These are phyloP conservation scores for Pseudozyma thailandica DNA, from an alignment of 1,284 basidiomycete species.

Conservation along the genomic window DNA sequence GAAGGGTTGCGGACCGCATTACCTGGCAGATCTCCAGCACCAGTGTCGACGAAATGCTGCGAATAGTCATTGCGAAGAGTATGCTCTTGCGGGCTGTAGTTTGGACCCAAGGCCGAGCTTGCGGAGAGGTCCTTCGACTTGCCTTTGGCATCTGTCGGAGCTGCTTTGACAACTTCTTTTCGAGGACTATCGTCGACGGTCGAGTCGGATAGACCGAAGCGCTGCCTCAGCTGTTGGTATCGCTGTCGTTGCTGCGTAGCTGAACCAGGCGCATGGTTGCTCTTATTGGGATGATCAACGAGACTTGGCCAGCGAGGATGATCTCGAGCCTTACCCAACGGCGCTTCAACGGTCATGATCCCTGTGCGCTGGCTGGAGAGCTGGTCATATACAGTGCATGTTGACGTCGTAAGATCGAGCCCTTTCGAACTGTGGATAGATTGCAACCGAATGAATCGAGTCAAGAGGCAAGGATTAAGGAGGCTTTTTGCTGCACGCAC, in stretches of 20 bases:
- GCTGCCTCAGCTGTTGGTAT: slow-evolving; percentile 10
- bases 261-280: background rate
- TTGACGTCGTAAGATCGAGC: background rate
- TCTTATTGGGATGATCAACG: slow-evolving; percentile 3
- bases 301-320: slow-evolving; percentile 36
- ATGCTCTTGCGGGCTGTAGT: slow-evolving; percentile 79
- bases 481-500: too few relatives aligned
- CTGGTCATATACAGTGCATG: slow-evolving; percentile 1
- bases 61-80: slow-evolving; percentile 95
- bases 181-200: background rate
- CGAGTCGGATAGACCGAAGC: background rate
- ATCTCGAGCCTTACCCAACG: slow-evolving; percentile 13
- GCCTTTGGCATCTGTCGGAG: slow-evolving; percentile 9
- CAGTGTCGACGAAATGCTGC: slow-evolving; percentile 81
- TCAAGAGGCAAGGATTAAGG: too few relatives aligned
- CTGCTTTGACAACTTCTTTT: background rate
- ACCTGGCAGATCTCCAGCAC: slow-evolving; percentile 51
- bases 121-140: slow-evolving; percentile 6
- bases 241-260: slow-evolving; percentile 18
- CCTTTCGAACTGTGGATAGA: background rate
- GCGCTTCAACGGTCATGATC: slow-evolving; percentile 12
- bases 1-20: slow-evolving; percentile 60
- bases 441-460: too few relatives aligned
- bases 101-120: slow-evolving; percentile 29
- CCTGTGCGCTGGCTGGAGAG: background rate